Evolutionary conservation across 768 basidiomycete species (phyloP), one percentile per base, ranked within the genome.

Genomic region (Rhizopogon salebrosus): DNA sequence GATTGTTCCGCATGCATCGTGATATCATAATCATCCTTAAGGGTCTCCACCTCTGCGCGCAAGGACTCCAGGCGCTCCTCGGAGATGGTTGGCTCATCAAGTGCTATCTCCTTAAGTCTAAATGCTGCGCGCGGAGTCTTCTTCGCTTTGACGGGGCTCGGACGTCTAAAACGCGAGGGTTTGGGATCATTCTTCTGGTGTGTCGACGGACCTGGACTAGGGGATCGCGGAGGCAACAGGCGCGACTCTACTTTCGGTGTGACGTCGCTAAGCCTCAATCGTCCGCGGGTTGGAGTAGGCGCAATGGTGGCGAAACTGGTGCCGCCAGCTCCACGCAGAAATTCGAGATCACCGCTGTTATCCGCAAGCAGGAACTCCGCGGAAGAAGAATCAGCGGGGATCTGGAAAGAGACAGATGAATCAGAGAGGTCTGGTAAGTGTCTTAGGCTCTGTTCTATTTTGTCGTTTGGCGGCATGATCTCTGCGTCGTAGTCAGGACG

Each of bases 391-490:
- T 74, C 70, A 7, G 66, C 65, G 3, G 86, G 75, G 24, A 85
- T 75, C 57, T 83, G 74, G 57, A 81, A 79, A 14, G 74, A 76
- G 6, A 64, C 62, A 36, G 67, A 69, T 6, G 67, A 60, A 7
- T 68, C 66, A 3, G 84, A 82, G 48, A 75, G 61, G 55, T 84
- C 80, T 37, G 82, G 82, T 24, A 83, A 60, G 63, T 82, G 78
- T 60, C 77, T 73, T 43, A 76, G 64, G 52, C 80, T 84, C 20
- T 80, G 64, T 65, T 73, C 72, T 37, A 66, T 64, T 18, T 67
- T 61, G 57, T 60, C 65, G 57, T 61, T 58, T 16, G 58, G 54
- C 24, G 56, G 54, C 58, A 62, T 52, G 18, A n/a, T 34, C 31
- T 31, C 9, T 41, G 37, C 64, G 63, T 31, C 61, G 16, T 4